A percentile compares a stretch with the other conserved stretches of the same genome.
These are phyloP conservation scores for Lepidium campestre DNA, from an alignment of 441 rosid species.

Conservation along the genomic window DNA sequence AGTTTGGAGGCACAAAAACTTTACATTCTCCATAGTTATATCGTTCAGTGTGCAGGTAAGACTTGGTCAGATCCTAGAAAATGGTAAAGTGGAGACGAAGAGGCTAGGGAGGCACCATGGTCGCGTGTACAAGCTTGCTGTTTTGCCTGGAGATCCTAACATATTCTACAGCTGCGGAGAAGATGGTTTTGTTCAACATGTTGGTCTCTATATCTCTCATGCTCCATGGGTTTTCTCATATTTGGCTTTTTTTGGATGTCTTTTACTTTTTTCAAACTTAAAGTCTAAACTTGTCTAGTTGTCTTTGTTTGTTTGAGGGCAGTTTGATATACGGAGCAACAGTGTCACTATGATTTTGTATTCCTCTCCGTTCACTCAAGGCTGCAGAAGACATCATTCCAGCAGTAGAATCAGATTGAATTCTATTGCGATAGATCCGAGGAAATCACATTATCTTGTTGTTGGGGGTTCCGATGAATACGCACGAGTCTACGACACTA, in stretches of 20 bases:
- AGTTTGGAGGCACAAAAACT: neutral
- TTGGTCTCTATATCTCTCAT: constrained; percentile 29
- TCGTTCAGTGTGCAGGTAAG: constrained; percentile 39
- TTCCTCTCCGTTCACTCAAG: constrained; percentile 39
- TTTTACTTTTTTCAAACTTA: neutral
- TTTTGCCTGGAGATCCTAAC: constrained; percentile 71
- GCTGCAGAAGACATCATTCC: constrained; percentile 35
- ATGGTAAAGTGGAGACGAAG: constrained; percentile 44
- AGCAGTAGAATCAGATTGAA: constrained; percentile 38
- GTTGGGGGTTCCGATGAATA: constrained; percentile 64
- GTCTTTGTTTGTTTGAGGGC: constrained; percentile 15
- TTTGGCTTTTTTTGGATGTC: constrained; percentile 3
- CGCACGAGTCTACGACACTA: constrained; percentile 52
- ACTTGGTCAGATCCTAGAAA: constrained; percentile 50
- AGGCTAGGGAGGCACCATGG: constrained; percentile 58
- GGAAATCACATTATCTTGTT: constrained; percentile 52
- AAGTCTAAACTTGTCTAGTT: neutral
- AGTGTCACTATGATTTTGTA: constrained; percentile 41
- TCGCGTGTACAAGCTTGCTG: constrained; percentile 51
- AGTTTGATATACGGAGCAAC: constrained; percentile 62
- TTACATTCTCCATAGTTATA: neutral
- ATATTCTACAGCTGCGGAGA: constrained; percentile 63
- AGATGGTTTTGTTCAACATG: constrained; percentile 77
- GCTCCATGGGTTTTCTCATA: neutral
- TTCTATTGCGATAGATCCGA: constrained; percentile 53